Percentiles rank a stretch among this genome's conserved stretches.
phyloP scores from a whole-genome alignment of 306 rosid genomes.

The Dryas octopetala region DNA sequence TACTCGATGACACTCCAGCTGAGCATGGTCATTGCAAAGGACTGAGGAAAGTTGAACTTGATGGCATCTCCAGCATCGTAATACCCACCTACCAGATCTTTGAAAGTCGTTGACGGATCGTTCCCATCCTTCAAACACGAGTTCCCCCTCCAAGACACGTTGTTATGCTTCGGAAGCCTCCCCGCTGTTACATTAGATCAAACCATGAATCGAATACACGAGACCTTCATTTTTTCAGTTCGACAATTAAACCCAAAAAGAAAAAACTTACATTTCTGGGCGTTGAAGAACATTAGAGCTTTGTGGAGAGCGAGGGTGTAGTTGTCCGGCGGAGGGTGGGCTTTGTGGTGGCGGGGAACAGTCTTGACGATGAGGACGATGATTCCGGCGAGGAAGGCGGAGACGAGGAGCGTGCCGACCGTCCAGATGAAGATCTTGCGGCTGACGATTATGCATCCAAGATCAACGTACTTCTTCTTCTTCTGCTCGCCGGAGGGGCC shows the following conservation, averaged over 20 bases:
- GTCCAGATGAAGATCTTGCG: slow-evolving; percentile 97
- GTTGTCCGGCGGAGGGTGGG: slow-evolving; percentile 76
- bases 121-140: slow-evolving; percentile 74
- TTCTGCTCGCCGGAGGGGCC: slow-evolving; percentile 85
- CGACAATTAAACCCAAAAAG: too few relatives aligned
- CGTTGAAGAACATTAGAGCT: slow-evolving; percentile 97
- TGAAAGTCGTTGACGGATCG: slow-evolving; percentile 36
- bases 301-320: slow-evolving; percentile 91
- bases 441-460: slow-evolving; percentile 90
- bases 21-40: slow-evolving; percentile 86
- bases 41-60: slow-evolving; percentile 81
- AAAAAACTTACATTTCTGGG: slow-evolving; percentile 58
- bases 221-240: too few relatives aligned
- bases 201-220: too few relatives aligned
- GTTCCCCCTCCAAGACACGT: slow-evolving; percentile 96
- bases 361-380: slow-evolving; percentile 77
- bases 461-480: slow-evolving; percentile 98
- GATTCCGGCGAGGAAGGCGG: slow-evolving; percentile 72
- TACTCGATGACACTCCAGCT: slow-evolving; percentile 99
- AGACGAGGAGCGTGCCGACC: slow-evolving; percentile 51
- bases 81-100: slow-evolving; percentile 83
- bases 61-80: slow-evolving; percentile 99
- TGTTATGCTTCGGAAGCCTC: slow-evolving; percentile 88
- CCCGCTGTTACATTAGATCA: slow-evolving; percentile 56
- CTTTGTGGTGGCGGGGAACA: slow-evolving; percentile 72